Evolutionary conservation across 2,329 filamentous ascomycete genomes (phyloP).

Genomic region (Fusarium sarcochroum): DNA sequence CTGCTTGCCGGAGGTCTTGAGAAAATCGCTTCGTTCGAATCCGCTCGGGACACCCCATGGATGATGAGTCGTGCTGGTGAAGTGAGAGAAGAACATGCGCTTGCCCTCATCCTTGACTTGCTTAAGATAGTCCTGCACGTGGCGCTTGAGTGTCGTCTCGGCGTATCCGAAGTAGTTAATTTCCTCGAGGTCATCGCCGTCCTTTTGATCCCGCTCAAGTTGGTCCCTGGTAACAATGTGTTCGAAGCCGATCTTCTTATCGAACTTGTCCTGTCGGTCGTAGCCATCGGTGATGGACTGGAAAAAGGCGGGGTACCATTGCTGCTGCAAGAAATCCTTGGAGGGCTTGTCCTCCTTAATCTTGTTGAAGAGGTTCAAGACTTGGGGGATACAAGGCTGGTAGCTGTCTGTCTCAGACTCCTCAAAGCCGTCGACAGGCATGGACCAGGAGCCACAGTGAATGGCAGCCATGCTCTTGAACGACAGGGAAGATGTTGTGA

Average conservation of each 20-base stretch:
- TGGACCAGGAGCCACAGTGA: constrained; percentile 58
- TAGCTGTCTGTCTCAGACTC: constrained; percentile 60
- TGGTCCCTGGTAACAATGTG: constrained; percentile 49
- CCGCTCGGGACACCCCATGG: constrained; percentile 44
- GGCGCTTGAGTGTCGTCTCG: constrained; percentile 50
- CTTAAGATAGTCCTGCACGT: constrained; percentile 51
- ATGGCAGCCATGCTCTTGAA: constrained; percentile 60
- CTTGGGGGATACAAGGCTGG: constrained; percentile 60
- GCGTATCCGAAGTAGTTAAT: constrained; percentile 55
- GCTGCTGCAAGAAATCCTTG: constrained; percentile 46
- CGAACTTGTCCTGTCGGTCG: constrained; percentile 53
- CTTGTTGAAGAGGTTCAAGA: constrained; percentile 52
- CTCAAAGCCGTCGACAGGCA: constrained; percentile 57
- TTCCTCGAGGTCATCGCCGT: constrained; percentile 41
- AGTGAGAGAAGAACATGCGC: constrained; percentile 55
- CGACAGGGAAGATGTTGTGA: constrained; percentile 59
- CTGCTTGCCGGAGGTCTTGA: constrained; percentile 43
- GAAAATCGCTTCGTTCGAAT: constrained; percentile 41
- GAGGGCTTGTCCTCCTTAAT: constrained; percentile 41
- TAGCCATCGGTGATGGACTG: constrained; percentile 55
- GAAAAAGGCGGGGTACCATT: constrained; percentile 54
- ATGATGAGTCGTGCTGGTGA: constrained; percentile 56
- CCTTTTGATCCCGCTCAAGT: constrained; percentile 39
- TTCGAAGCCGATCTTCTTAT: constrained; percentile 52
- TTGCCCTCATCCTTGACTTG: constrained; percentile 50